These are phyloP conservation scores for Rhynchosporium graminicola DNA, from an alignment of 2,329 filamentous ascomycete genomes.

Conservation along the genomic window DNA sequence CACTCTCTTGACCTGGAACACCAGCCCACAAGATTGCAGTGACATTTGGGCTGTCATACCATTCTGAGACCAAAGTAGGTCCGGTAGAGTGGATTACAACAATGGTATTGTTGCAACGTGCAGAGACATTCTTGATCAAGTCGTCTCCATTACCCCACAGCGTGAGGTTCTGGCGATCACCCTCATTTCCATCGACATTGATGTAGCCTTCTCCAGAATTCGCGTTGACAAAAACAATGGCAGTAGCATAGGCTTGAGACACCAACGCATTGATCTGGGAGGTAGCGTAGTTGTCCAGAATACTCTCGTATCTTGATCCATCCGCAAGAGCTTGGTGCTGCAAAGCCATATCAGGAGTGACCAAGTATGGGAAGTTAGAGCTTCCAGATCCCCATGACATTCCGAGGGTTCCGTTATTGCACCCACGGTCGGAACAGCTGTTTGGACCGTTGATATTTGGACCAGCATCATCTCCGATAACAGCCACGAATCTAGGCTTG, in stretches of 20 bases:
- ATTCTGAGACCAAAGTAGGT: conserved; percentile 74
- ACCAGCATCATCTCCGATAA: conserved; percentile 83
- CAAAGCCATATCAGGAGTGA: conserved; percentile 74
- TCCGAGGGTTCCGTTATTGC: conserved; percentile 62
- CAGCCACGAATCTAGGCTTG: conserved; percentile 72
- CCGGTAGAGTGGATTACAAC: conserved; percentile 88
- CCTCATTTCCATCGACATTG: conserved; percentile 75
- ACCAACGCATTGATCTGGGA: conserved; percentile 65
- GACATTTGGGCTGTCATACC: conserved; percentile 74
- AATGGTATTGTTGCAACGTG: conserved; percentile 82
- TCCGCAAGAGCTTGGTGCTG: conserved; percentile 63
- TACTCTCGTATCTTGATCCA: conserved; percentile 62
- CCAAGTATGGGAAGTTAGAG: conserved; percentile 73
- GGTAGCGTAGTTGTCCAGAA: conserved; percentile 68
- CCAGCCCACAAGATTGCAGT: conserved; percentile 84
- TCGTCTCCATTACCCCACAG: conserved; percentile 82
- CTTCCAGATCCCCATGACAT: conserved; percentile 81
- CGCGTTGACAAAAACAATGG: conserved; percentile 89
- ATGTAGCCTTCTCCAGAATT: conserved; percentile 88
- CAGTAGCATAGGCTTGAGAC: conserved; percentile 61
- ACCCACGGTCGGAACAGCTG: conserved; percentile 67
- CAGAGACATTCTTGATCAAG: conserved; percentile 78
- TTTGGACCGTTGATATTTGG: conserved; percentile 72
- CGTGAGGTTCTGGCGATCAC: conserved; percentile 90
- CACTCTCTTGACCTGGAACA: conserved; percentile 80